Conservation (phyloP, 2,329 filamentous ascomycete genomes). For the Chaetomium globosum region DNA sequence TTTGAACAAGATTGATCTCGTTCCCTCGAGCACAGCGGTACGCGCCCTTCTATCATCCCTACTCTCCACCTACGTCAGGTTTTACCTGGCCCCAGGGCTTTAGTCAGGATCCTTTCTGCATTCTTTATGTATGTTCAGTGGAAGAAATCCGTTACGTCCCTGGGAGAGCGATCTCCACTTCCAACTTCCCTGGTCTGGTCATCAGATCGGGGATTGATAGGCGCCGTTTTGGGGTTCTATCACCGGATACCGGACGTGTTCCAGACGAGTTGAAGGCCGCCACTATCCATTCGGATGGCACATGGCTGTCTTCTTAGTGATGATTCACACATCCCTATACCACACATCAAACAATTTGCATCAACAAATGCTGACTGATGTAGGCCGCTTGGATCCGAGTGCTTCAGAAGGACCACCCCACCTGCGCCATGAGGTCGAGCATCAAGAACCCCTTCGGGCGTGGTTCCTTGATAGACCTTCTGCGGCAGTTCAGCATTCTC, state of each 20-base stretch:
- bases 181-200: constrained; percentile 64
- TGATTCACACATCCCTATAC: constrained; percentile 72
- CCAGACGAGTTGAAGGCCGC: constrained; percentile 97
- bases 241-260: constrained; percentile 75
- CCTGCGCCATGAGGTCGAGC: constrained; percentile 89
- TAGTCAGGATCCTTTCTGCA: constrained; percentile 79
- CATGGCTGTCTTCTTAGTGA: constrained; percentile 97
- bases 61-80: constrained; percentile 25
- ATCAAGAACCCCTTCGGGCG: constrained; percentile 98
- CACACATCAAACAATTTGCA: constrained; percentile 33
- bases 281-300: constrained; percentile 60
- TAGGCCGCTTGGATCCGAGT: constrained; percentile 91
- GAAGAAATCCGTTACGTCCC: constrained; percentile 96
- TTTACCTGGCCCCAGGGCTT: constrained; percentile 58
- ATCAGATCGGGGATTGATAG: constrained; percentile 69
- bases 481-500: constrained; percentile 88
- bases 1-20: constrained; percentile 88
- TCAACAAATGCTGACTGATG: constrained; percentile 37
- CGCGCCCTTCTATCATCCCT: constrained; percentile 52
- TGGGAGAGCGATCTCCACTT: constrained; percentile 83
- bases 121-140: constrained; percentile 59
- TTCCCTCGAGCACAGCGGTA: constrained; percentile 92
- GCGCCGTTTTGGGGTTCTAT: constrained; percentile 86
- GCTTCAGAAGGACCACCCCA: constrained; percentile 89
- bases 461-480: constrained; percentile 85